A percentile compares a stretch with the other conserved stretches of the same genome.
These are phyloP conservation scores for Pseudevernia furfuracea DNA, from an alignment of 495 filamentous ascomycete genomes.

Conservation along the genomic window DNA sequence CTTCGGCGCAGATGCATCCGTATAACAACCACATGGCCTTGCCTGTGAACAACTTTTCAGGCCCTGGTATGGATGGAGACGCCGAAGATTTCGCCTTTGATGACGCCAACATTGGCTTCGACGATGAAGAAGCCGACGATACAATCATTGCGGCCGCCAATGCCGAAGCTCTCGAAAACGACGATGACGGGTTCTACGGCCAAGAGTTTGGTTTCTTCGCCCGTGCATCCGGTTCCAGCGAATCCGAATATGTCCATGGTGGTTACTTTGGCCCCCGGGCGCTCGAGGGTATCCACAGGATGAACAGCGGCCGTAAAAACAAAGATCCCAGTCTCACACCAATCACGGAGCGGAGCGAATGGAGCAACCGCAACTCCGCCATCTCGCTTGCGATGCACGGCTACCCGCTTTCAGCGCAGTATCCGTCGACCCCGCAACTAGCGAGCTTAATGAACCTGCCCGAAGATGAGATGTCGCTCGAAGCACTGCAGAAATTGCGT, in stretches of 20 bases:
- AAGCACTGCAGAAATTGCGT: constrained; percentile 62
- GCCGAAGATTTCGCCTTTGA: constrained; percentile 43
- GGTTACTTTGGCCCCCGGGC: constrained; percentile 83
- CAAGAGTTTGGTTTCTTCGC: constrained; percentile 98
- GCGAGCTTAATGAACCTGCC: constrained; percentile 54
- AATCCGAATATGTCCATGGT: constrained; percentile 58
- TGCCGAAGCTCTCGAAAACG: constrained; percentile 83
- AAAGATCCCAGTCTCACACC: constrained; percentile 90
- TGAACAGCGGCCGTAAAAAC: constrained; percentile 59
- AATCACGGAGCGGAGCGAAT: constrained; percentile 93
- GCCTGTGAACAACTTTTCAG: constrained; percentile 31
- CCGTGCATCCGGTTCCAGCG: constrained; percentile 42
- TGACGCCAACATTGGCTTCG: constrained; percentile 32
- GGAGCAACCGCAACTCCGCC: constrained; percentile 86
- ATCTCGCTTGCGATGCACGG: constrained; percentile 61
- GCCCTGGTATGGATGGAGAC: constrained; percentile 28
- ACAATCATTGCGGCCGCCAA: constrained; percentile 91
- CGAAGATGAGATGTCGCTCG: constrained; percentile 62
- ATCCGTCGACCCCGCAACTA: constrained; percentile 48
- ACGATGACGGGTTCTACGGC: constrained; percentile 89
- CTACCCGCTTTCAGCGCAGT: constrained; percentile 29
- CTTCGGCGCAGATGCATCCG: constrained; percentile 43
- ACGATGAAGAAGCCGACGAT: constrained; percentile 61
- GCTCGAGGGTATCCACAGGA: constrained; percentile 54
- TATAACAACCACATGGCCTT: constrained; percentile 43